Base-by-base conservation (phyloP, 805 yeast genomes). In the Saturnispora zaruensis region DNA sequence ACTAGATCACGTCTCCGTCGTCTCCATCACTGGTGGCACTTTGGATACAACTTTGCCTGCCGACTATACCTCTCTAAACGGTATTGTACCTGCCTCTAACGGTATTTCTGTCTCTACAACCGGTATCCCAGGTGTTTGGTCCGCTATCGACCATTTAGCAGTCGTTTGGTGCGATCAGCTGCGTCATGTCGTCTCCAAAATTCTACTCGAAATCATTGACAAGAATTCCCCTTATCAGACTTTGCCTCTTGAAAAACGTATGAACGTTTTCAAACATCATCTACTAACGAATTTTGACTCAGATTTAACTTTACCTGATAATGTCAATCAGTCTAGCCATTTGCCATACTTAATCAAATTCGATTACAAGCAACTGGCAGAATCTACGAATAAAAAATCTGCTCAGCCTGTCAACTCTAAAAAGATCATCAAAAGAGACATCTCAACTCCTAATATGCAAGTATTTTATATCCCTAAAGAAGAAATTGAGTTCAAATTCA, bases 91-190 rank as follows among this genome's bases (percentile, higher is more conserved):
- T 0, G 72, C 75, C 1, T 55, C 77, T 0, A 79, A 91, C 58
- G 97, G 97, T 0, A 81, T 91, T 53, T 81, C 95, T 0, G 86
- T 84, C 0, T 87, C 79, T 57, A 78, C 96, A 0, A 81, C 93
- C 0, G 90, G 96, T 1, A 84, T 91, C 9, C 96, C 96, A 0
- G 75, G 74, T 2, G 96, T 91, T 1, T 91, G 97, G 96, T 82
- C 96, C 0, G 85, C 96, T 1, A 81, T 89, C 38, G 98, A 91
- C 65, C 99, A 91, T 67, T 73, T 88, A 55, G 97, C 98, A 0
- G 82, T 93, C 44, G 96, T 91, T 2, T 91, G 99, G 99, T 91
- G 99, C 66, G 86, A 82, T 53, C 97, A 91, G 64, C 67, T 90
- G 36, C 74, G 97, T 47, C 71, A 76, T 47, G 77, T 74, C 14